Evolutionary conservation across 441 rosid genomes (phyloP).

Genomic region (Manihot esculenta): DNA sequence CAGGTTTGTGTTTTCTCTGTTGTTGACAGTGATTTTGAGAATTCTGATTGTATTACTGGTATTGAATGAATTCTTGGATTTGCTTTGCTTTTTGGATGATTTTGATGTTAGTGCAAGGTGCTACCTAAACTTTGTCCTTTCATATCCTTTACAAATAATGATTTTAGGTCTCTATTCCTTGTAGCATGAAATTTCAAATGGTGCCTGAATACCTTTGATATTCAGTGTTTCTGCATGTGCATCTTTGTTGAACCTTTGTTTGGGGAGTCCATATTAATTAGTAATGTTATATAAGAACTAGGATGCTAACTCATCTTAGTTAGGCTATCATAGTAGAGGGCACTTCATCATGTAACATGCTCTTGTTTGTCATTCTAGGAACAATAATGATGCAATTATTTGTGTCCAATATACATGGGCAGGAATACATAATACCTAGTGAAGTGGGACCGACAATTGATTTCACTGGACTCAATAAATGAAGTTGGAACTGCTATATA

Average conservation of each 20-base stretch:
- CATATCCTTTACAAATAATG: background rate
- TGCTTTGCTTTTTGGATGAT: background rate
- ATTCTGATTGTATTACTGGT: background rate
- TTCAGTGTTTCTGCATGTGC: conserved; percentile 5
- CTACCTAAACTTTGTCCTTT: background rate
- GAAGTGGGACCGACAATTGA: background rate
- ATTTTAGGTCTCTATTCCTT: background rate
- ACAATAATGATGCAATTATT: background rate
- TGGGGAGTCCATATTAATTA: background rate
- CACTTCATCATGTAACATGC: background rate
- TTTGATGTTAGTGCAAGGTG: background rate
- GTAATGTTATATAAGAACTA: background rate
- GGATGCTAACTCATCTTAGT: background rate
- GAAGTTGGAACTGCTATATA: background rate
- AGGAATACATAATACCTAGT: background rate
- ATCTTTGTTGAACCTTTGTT: background rate
- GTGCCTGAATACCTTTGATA: background rate
- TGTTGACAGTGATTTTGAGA: conserved; percentile 2
- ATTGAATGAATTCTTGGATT: conserved; percentile 1
- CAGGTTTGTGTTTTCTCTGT: conserved; percentile 55
- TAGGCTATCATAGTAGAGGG: background rate
- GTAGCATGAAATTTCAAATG: background rate
- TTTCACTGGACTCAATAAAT: background rate
- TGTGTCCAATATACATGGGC: background rate
- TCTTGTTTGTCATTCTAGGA: conserved; percentile 2